Conservation (phyloP, 2,329 filamentous ascomycete species). For the Talaromyces piceae region DNA sequence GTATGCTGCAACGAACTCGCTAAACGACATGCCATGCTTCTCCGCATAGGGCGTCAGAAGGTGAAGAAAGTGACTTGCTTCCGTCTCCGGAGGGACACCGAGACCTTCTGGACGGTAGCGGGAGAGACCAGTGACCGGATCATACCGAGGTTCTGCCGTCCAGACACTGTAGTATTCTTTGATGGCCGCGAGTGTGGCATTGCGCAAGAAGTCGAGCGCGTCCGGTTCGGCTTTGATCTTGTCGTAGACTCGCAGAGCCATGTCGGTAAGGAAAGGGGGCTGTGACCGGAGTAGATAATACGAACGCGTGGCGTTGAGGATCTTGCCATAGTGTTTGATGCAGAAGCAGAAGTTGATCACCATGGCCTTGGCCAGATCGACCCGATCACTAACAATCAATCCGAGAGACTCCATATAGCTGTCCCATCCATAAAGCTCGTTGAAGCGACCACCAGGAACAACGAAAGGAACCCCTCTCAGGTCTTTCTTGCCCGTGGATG, state of each 20-base stretch:
- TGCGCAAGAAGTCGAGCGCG: constrained; percentile 70
- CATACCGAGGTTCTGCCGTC: constrained; percentile 69
- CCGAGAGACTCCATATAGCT: constrained; percentile 97
- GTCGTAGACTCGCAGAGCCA: constrained; percentile 90
- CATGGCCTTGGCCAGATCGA: constrained; percentile 87
- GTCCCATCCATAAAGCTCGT: constrained; percentile 98
- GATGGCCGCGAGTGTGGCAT: constrained; percentile 80
- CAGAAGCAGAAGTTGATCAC: constrained; percentile 96
- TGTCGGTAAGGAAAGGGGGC: constrained; percentile 93
- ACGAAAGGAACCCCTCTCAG: constrained; percentile 83
- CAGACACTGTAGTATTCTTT: constrained; percentile 94
- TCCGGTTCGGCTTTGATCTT: constrained; percentile 81
- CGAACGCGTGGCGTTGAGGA: constrained; percentile 90
- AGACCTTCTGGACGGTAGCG: constrained; percentile 76
- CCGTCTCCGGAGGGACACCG: constrained; percentile 86
- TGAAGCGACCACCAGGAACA: constrained; percentile 96
- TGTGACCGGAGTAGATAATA: constrained; percentile 95
- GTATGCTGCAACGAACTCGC: constrained; percentile 82
- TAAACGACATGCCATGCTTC: constrained; percentile 74
- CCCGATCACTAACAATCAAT: constrained; percentile 73
- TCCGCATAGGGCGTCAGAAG: constrained; percentile 72
- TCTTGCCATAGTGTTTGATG: constrained; percentile 97
- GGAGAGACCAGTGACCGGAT: constrained; percentile 70
- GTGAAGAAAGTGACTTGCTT: constrained; percentile 78
- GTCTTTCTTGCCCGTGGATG: constrained; percentile 60